phyloP scores from a whole-genome alignment of 2,329 filamentous ascomycete species.

The Zasmidium cellare region DNA sequence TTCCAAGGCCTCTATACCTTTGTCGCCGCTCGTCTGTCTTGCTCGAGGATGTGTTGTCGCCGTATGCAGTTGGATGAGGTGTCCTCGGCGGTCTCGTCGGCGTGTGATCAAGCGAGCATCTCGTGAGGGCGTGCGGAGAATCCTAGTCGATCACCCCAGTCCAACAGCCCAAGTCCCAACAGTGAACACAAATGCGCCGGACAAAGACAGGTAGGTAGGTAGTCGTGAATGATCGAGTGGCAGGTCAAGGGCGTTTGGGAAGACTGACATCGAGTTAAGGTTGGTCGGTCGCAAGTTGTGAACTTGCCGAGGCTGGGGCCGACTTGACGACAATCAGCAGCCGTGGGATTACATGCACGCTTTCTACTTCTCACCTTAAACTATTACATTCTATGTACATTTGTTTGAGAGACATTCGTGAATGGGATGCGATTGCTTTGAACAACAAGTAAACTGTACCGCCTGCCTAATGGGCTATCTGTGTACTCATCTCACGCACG shows the following conservation, averaged over 20 bases:
- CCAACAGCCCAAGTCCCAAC: background rate
- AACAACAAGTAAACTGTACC: constrained; percentile 7
- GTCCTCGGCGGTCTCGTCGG: background rate
- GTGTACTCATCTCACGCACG: constrained; percentile 9
- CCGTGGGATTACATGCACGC: no score
- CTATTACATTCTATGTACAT: no score
- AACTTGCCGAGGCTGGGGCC: no score
- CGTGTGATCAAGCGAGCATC: background rate
- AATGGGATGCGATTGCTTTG: background rate
- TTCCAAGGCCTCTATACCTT: background rate
- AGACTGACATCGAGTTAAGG: no score
- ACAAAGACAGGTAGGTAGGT: background rate
- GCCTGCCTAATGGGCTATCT: constrained; percentile 9
- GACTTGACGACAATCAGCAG: no score
- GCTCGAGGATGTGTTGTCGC: background rate
- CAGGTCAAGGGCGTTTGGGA: no score
- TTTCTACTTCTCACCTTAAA: no score
- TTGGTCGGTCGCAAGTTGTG: no score
- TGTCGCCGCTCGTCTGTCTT: background rate
- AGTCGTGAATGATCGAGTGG: no score
- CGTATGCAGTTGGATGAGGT: background rate
- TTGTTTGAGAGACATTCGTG: background rate
- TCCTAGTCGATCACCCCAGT: background rate
- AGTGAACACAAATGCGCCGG: background rate
- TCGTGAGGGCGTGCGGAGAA: background rate